Evolutionary conservation across 257 asterid genomes (phyloP), one percentile per base, ranked within the genome.

Genomic region (Voacanga thouarsii): DNA sequence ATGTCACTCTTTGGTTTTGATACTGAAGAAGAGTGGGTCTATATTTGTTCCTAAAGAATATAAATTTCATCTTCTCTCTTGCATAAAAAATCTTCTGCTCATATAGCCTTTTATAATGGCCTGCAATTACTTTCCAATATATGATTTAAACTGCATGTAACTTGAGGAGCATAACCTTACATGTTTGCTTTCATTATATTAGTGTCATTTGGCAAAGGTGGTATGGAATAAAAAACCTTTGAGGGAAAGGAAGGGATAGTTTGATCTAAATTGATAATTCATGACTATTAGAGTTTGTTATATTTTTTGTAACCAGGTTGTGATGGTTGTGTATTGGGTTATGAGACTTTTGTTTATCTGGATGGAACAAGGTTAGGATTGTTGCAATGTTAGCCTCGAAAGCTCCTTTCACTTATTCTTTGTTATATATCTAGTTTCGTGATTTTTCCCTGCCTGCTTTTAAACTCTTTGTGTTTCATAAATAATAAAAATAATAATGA

Each of bases 1-100:
- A 16, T 15, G 44, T 37, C 18, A 76, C 33, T 66, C 7, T 77
- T 51, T 69, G 63, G 76, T 69, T 65, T 44, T 21, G 67, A 37
- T 67, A 1, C 37, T 15, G 19, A 51, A 41, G 45, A n/a, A 69
- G 26, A 16, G 68, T 56, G 15, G 28, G 23, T 16, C 56, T 7
- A 15, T 3, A 43, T 21, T 74, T 57, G 44, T 6, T 75, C 18
- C 78, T 59, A 2, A 24, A 43, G 44, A 24, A 30, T 14, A 39
- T 41, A 6, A 18, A 9, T 67, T 37, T 55, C 39, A 37, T 33
- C 8, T 56, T 57, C 56, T 37, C 67, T 37, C 75, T 30, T 4
- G 37, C 66, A 37, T 74, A n/a, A 14, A 11, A 39, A 33, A n/a
- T 70, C 64, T 0, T 30, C 30, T 30, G 10, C 41, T 37, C 26